These are phyloP conservation scores for Escovopsis sp. DNA, from an alignment of 2,329 filamentous ascomycete genomes.

Conservation along the genomic window DNA sequence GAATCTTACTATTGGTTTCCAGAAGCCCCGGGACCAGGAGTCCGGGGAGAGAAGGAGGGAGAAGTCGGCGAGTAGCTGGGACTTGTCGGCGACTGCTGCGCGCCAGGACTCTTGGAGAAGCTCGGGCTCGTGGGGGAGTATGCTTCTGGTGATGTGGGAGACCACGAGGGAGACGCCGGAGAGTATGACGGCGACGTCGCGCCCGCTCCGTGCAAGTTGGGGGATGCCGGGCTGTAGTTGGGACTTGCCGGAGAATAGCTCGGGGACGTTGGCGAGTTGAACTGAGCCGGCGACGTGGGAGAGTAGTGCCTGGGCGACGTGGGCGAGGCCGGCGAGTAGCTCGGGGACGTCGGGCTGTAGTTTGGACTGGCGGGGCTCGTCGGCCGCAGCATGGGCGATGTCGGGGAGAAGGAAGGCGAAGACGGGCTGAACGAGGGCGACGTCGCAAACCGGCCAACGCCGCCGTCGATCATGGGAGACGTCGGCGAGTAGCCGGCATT, in stretches of 20 bases:
- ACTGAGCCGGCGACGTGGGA: conserved; percentile 57
- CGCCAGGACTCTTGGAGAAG: conserved; percentile 40
- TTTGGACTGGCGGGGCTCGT: conserved; percentile 42
- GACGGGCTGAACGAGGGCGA: conserved; percentile 50
- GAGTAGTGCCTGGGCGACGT: conserved; percentile 43
- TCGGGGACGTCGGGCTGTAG: conserved; percentile 52
- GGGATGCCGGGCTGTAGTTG: conserved; percentile 57
- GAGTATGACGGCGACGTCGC: conserved; percentile 47
- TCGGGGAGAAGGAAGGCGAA: conserved; percentile 49
- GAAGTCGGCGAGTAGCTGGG: conserved; percentile 56
- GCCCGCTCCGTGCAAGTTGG: conserved; percentile 30
- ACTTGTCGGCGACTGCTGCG: conserved; percentile 48
- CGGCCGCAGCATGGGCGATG: conserved; percentile 42
- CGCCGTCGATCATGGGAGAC: conserved; percentile 46
- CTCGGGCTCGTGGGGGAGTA: conserved; percentile 51
- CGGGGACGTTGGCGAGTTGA: conserved; percentile 62
- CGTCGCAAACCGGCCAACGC: conserved; percentile 37
- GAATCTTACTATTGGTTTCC: conserved; percentile 27
- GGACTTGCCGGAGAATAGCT: conserved; percentile 58
- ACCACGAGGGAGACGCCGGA: conserved; percentile 63
- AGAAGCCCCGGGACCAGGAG: conserved; percentile 28
- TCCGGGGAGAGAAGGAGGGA: conserved; percentile 30
- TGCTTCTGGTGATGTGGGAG: conserved; percentile 53
- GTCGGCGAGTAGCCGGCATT: conserved; percentile 62
- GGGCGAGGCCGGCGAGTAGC: conserved; percentile 48